Conservation (phyloP, 805 yeast genomes). For the Candida silvicultrix region DNA sequence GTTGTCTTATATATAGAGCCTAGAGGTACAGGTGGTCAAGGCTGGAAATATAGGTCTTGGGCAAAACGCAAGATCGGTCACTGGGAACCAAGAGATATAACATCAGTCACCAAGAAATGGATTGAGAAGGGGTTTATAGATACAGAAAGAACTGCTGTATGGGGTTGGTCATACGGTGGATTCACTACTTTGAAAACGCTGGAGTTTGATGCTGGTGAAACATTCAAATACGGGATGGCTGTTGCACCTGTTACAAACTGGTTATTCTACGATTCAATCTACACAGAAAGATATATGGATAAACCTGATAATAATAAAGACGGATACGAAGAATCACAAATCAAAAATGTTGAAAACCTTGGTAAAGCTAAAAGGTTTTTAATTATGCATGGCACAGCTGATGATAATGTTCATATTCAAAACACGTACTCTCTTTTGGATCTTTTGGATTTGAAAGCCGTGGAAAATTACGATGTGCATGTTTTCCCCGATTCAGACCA, state of each 20-base stretch:
- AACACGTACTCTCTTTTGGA: conserved; percentile 78
- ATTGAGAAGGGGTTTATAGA: conserved; percentile 53
- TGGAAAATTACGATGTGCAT: conserved; percentile 77
- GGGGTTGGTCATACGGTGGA: conserved; percentile 99
- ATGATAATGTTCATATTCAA: conserved; percentile 95
- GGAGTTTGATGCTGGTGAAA: conserved; percentile 68
- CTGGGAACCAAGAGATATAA: conserved; percentile 83
- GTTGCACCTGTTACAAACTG: conserved; percentile 98
- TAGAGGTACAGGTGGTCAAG: conserved; percentile 92
- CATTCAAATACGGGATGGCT: conserved; percentile 85
- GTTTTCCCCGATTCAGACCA: conserved; percentile 83
- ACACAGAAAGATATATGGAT: conserved; percentile 93
- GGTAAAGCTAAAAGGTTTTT: conserved; percentile 59
- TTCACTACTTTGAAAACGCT: conserved; percentile 84
- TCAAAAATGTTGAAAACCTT: conserved; percentile 50
- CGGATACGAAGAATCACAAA: conserved; percentile 58
- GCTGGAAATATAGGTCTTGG: conserved; percentile 64
- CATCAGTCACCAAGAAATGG: conserved; percentile 63
- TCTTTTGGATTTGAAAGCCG: conserved; percentile 54
- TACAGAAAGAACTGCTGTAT: conserved; percentile 62
- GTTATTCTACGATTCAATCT: conserved; percentile 86
- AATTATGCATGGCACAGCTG: conserved; percentile 96
- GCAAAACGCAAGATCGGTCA: conserved; percentile 80
- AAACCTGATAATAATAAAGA: conserved; percentile 60
- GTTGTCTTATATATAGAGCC: conserved; percentile 94